A percentile compares a stretch with the other conserved stretches of the same genome.
Evolutionary conservation across 805 yeast species (phyloP).

Genomic region (Wickerhamiella qilinensis): DNA sequence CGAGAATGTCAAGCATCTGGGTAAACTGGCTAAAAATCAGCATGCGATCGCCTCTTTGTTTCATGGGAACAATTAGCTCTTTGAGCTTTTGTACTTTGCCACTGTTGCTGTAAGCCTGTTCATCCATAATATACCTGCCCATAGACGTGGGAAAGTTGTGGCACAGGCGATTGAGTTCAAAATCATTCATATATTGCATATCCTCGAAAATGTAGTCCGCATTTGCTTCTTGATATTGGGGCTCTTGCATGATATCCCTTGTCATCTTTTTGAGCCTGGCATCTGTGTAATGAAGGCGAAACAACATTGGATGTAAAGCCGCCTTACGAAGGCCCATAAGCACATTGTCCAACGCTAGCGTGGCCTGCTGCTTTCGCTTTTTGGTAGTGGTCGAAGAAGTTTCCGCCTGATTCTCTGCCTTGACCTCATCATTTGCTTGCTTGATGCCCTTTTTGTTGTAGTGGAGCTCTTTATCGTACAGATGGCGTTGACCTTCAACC

Average conservation of each 20-base stretch:
- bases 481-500: conserved; percentile 33
- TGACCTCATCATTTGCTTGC: conserved; percentile 14
- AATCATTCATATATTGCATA: conserved; percentile 89
- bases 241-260: conserved; percentile 61
- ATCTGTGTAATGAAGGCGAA: conserved; percentile 50
- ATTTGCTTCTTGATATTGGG: conserved; percentile 65
- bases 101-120: conserved; percentile 43
- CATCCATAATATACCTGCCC: conserved; percentile 33
- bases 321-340: conserved; percentile 87
- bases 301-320: conserved; percentile 78
- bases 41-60: conserved; percentile 45
- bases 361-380: conserved; percentile 22
- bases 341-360: conserved; percentile 39
- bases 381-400: conserved; percentile 7
- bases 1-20: conserved; percentile 78
- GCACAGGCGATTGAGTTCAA: conserved; percentile 66
- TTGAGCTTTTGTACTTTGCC: conserved; percentile 56
- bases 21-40: conserved; percentile 85
- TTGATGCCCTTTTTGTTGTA: conserved; percentile 11
- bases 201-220: conserved; percentile 69
- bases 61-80: conserved; percentile 40
- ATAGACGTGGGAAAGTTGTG: conserved; percentile 51
- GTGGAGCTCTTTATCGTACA: conserved; percentile 47
- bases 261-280: conserved; percentile 49
- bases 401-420: conserved; percentile 16